phyloP scores from a whole-genome alignment of 805 yeast species.

The Cephaloascus fragrans region DNA sequence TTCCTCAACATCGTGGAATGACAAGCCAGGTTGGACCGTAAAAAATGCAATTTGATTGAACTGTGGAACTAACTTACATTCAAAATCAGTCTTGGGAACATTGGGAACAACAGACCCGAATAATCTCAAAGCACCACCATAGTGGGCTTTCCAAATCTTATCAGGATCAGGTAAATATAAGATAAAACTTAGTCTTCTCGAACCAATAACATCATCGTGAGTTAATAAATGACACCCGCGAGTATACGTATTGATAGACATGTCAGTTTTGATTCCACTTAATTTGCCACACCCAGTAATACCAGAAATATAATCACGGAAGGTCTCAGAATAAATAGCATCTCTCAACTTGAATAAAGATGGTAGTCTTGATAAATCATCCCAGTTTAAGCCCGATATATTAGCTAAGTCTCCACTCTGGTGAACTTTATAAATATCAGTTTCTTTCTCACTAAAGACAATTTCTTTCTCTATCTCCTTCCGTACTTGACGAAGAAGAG shows the following conservation, averaged over 20 bases:
- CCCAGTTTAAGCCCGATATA: conserved; percentile 71
- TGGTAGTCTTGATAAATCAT: conserved; percentile 65
- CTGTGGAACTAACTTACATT: conserved; percentile 70
- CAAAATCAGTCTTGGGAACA: conserved; percentile 75
- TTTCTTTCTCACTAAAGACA: conserved; percentile 90
- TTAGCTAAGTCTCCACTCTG: conserved; percentile 92
- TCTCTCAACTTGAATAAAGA: conserved; percentile 70
- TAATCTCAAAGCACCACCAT: conserved; percentile 87
- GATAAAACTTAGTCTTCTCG: conserved; percentile 87
- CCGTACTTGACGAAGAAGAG: conserved; percentile 68
- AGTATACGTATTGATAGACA: conserved; percentile 84
- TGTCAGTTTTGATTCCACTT: conserved; percentile 86
- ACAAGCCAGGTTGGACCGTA: conserved; percentile 90
- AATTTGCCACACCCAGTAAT: conserved; percentile 85
- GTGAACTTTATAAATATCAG: conserved; percentile 89
- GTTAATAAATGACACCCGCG: conserved; percentile 90
- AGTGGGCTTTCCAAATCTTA: conserved; percentile 76
- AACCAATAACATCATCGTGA: conserved; percentile 97
- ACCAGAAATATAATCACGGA: conserved; percentile 65
- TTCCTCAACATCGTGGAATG: conserved; percentile 98
- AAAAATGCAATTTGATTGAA: conserved; percentile 95
- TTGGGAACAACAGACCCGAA: conserved; percentile 84
- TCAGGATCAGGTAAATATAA: conserved; percentile 91
- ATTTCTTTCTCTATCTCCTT: conserved; percentile 75
- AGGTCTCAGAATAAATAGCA: conserved; percentile 79